Base-by-base conservation (phyloP, 2,329 filamentous ascomycete species). In the Colletotrichum scovillei region DNA sequence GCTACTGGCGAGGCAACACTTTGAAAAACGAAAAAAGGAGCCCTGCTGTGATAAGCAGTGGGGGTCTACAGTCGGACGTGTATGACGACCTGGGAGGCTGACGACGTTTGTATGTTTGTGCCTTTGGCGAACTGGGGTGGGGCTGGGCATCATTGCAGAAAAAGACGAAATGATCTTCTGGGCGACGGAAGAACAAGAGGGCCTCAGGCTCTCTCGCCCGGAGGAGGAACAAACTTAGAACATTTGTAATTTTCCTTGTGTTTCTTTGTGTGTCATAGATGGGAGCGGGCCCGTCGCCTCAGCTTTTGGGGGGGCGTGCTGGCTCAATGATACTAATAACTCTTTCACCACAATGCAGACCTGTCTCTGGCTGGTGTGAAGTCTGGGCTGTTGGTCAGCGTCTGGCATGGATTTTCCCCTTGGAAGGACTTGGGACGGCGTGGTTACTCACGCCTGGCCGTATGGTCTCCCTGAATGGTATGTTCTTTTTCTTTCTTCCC, bases 41-140 rank as follows among this genome's bases (percentile, higher is more conserved):
- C 38, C 56, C 71, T 56, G 71, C 67, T 73, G 62, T 53, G 49
- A 60, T 46, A 62, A 52, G 67, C 67, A 59, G 67, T 49, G 11
- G 63, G 68, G 69, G 68, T 63, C 63, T 63, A 55, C 68, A 72
- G 67, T 60, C 67, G 71, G 71, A 73, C 67, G 71, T 74, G 69
- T 72, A 74, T 74, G 73, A 75, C 73, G 73, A 69, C 56, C 55
- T 66, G 70, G 73, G 73, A 69, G 71, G 73, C 70, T 70, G 66
- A 73, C 66, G 73, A 75, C 73, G 65, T 70, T 74, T 74, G 52
- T 69, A 74, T 74, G 70, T 73, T 70, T 73, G 73, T 74, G 62
- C 70, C 70, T 75, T 68, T 74, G 59, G 72, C 64, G 73, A 69
- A 73, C 60, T 74, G 35, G 69, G 64, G 60, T 65, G 57, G 57